Conservation (phyloP, 495 filamentous ascomycete species). For the Aspergillus sparsus region DNA sequence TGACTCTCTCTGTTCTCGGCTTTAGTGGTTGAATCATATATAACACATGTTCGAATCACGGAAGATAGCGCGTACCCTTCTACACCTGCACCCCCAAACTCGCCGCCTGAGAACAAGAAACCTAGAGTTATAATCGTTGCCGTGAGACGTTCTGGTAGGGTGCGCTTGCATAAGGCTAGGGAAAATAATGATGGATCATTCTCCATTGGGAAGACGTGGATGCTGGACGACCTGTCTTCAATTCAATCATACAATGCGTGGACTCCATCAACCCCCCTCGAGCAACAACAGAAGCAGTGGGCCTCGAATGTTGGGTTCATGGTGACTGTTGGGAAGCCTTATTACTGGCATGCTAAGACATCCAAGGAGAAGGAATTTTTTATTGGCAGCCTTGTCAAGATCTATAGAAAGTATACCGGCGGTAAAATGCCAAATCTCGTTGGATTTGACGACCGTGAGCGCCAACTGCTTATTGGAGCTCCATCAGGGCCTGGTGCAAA, state of each 20-base stretch:
- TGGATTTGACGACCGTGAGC: slow-evolving; percentile 80
- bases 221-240: slow-evolving; percentile 77
- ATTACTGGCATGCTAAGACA: slow-evolving; percentile 93
- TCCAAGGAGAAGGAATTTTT: slow-evolving; percentile 98
- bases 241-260: slow-evolving; percentile 76
- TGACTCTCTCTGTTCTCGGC: slow-evolving; percentile 19
- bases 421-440: slow-evolving; percentile 76
- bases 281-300: slow-evolving; percentile 71
- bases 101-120: slow-evolving; percentile 75
- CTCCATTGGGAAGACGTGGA: slow-evolving; percentile 98
- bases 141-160: slow-evolving; percentile 85
- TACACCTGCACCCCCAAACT: slow-evolving; percentile 74
- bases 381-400: slow-evolving; percentile 90
- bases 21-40: slow-evolving; percentile 89
- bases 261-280: slow-evolving; percentile 50
- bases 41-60: slow-evolving; percentile 87
- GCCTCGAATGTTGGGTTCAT: slow-evolving; percentile 79
- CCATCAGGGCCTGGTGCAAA: slow-evolving; percentile 37
- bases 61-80: slow-evolving; percentile 87
- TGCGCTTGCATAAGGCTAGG: slow-evolving; percentile 93
- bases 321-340: slow-evolving; percentile 88
- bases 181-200: slow-evolving; percentile 93
- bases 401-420: slow-evolving; percentile 92
- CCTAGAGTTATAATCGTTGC: slow-evolving; percentile 86
- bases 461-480: slow-evolving; percentile 64